phyloP scores from a whole-genome alignment of 2,329 filamentous ascomycete species.

The Pezicula radicicola region DNA sequence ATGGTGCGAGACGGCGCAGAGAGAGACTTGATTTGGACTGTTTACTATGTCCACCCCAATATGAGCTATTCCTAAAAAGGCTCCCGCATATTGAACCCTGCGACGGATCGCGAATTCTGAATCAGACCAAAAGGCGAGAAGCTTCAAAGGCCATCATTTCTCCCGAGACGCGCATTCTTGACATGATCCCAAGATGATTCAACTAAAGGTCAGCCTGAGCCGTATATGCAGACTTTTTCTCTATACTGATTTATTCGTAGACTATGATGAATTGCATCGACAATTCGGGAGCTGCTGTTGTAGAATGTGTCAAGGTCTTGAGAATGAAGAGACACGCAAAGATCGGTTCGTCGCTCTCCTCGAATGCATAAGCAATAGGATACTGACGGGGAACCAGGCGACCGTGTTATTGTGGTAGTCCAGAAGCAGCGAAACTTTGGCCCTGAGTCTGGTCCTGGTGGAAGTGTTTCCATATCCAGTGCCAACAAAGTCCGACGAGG shows the following conservation, averaged over 20 bases:
- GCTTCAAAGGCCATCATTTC: slow-evolving; percentile 1
- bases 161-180: slow-evolving; percentile 6
- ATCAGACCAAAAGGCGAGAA: background rate
- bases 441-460: slow-evolving; percentile 67
- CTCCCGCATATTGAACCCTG: background rate
- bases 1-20: background rate
- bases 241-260: slow-evolving; percentile 1
- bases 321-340: slow-evolving; percentile 85
- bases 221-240: background rate
- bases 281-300: slow-evolving; percentile 92
- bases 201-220: slow-evolving; percentile 65
- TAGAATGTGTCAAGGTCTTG: slow-evolving; percentile 92
- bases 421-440: slow-evolving; percentile 87
- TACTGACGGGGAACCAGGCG: slow-evolving; percentile 54
- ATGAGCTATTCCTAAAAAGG: background rate
- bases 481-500: slow-evolving; percentile 94
- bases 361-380: background rate
- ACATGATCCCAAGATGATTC: slow-evolving; percentile 69
- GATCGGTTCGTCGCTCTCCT: slow-evolving; percentile 63
- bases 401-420: slow-evolving; percentile 95
- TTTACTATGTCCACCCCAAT: background rate
- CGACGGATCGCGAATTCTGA: background rate
- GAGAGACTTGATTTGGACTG: background rate
- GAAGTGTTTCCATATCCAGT: slow-evolving; percentile 67
- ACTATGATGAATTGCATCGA: slow-evolving; percentile 97